Conservation (phyloP, 176 grass and related monocot species). For the Pharus latifolius region DNA sequence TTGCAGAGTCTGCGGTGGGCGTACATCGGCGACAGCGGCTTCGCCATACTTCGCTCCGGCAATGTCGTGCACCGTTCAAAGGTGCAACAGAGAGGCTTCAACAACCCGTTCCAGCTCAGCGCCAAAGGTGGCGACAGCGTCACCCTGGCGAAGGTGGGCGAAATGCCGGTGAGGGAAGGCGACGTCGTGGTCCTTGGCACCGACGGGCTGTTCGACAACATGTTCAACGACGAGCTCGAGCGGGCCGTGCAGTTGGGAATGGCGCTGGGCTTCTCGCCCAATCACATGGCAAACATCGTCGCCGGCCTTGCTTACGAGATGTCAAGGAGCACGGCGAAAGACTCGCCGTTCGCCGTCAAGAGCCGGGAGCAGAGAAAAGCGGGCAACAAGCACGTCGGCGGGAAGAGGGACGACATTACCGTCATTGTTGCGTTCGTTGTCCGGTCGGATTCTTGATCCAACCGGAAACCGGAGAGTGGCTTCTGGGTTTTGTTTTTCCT, state of each 20-base stretch:
- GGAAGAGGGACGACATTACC: slow-evolving; percentile 23
- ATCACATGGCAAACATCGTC: background rate
- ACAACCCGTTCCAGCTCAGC: slow-evolving; percentile 21
- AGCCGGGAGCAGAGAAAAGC: background rate
- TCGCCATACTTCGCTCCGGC: slow-evolving; percentile 4
- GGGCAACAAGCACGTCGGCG: background rate
- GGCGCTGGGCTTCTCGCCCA: background rate
- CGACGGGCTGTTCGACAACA: slow-evolving; percentile 35
- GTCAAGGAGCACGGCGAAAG: background rate
- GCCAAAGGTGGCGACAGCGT: fast-evolving
- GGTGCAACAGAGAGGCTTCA: background rate
- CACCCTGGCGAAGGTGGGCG: background rate
- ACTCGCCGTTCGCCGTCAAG: slow-evolving; percentile 10
- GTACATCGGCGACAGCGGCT: slow-evolving; percentile 30
- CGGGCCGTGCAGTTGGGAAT: background rate
- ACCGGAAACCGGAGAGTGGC: too few species aligned
- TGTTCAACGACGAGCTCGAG: background rate
- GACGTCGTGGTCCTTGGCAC: slow-evolving; percentile 26
- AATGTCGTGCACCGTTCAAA: background rate
- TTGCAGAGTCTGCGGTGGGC: background rate
- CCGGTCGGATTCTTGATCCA: background rate
- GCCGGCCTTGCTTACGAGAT: background rate
- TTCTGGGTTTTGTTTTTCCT: too few species aligned
- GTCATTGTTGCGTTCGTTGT: slow-evolving; percentile 21
- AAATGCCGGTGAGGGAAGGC: background rate